Evolutionary conservation across 2,329 filamentous ascomycete genomes (phyloP).

Genomic region (Parasarocladium wereldwijsianum): DNA sequence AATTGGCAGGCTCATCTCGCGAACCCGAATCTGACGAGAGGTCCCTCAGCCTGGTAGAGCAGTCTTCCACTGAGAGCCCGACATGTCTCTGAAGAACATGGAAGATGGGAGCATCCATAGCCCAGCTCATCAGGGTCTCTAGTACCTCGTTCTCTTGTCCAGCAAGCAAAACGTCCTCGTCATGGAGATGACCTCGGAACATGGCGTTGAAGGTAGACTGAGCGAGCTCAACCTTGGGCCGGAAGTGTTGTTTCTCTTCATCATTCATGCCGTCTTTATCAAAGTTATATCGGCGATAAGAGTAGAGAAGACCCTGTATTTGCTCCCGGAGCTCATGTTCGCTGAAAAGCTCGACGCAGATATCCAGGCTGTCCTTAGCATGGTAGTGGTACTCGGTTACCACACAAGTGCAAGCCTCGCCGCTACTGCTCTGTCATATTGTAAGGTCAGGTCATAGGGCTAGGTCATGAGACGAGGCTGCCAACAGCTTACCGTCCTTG

Average conservation of each 20-base stretch:
- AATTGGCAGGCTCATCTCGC: constrained; percentile 12
- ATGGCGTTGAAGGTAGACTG: constrained; percentile 21
- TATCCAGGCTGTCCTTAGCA: constrained; percentile 13
- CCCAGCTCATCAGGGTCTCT: constrained; percentile 11
- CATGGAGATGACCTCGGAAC: constrained; percentile 13
- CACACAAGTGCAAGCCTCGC: constrained; percentile 30
- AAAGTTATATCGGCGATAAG: constrained; percentile 21
- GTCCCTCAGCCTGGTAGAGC: constrained; percentile 17
- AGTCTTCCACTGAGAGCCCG: constrained; percentile 11
- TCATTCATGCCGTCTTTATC: constrained; percentile 9
- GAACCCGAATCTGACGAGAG: constrained; percentile 21
- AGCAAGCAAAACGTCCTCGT: constrained; percentile 10
- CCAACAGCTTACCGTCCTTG: constrained; percentile 22
- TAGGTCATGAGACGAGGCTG: neutral
- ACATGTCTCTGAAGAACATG: constrained; percentile 3
- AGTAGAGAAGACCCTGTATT: constrained; percentile 17
- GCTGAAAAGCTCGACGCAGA: constrained; percentile 20
- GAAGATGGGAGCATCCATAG: constrained; percentile 6
- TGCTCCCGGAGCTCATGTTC: constrained; percentile 18
- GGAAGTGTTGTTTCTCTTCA: constrained; percentile 11
- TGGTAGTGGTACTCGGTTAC: constrained; percentile 31
- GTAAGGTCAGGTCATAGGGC: neutral
- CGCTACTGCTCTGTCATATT: constrained; percentile 23
- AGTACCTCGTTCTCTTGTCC: constrained; percentile 7
- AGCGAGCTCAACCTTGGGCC: constrained; percentile 18